Conservation (phyloP, 805 yeast genomes). For the Kazachstania taianensis region DNA sequence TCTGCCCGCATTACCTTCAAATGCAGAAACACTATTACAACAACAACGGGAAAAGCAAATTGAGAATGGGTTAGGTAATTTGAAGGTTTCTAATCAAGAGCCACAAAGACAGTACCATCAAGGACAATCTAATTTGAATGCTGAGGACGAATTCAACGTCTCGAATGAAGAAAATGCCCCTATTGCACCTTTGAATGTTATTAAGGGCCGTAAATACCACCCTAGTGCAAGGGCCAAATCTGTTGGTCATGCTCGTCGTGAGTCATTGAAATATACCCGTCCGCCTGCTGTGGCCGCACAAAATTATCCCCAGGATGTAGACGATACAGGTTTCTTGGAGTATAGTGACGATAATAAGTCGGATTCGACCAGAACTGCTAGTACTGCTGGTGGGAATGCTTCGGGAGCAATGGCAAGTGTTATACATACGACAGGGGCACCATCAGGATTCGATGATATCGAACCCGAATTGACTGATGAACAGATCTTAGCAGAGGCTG, state of each 20-base stretch:
- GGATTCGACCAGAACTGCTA: slow-evolving; percentile 32
- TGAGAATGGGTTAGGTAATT: slow-evolving; percentile 14
- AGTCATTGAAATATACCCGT: slow-evolving; percentile 35
- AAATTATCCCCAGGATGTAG: slow-evolving; percentile 21
- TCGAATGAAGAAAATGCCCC: slow-evolving; percentile 10
- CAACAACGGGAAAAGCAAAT: slow-evolving; percentile 22
- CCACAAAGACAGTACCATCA: no score
- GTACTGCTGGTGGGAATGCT: slow-evolving; percentile 12
- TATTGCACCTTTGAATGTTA: slow-evolving; percentile 16
- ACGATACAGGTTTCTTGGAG: slow-evolving; percentile 36
- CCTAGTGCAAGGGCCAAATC: slow-evolving; percentile 86
- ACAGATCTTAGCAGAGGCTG: slow-evolving; percentile 38
- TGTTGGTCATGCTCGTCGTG: slow-evolving; percentile 57
- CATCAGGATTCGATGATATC: no score
- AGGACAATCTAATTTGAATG: no score
- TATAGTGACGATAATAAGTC: slow-evolving; percentile 43
- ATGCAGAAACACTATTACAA: slow-evolving; percentile 27
- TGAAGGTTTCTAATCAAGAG: slow-evolving; percentile 3
- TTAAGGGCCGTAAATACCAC: slow-evolving; percentile 37
- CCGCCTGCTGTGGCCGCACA: slow-evolving; percentile 27
- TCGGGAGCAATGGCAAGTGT: not conserved
- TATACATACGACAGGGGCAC: not conserved
- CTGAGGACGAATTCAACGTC: slow-evolving; percentile 5
- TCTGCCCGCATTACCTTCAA: slow-evolving; percentile 28
- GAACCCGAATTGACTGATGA: slow-evolving; percentile 35